Evolutionary conservation across 805 yeast genomes (phyloP), one percentile per base, ranked within the genome.

Genomic region (Yamadazyma philogaea): DNA sequence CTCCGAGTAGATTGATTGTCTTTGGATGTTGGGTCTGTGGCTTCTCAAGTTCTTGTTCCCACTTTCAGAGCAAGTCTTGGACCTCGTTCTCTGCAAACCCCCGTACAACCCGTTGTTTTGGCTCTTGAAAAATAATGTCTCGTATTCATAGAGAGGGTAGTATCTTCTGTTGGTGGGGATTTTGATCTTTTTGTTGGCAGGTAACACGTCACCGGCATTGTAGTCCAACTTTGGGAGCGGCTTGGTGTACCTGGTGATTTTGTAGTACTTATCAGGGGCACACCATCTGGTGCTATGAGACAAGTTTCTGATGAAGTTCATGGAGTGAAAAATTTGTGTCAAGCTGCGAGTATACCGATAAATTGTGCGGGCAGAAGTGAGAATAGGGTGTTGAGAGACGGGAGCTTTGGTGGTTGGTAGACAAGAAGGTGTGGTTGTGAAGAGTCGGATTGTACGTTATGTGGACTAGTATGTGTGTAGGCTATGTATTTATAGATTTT

Each of bases 61-160:
- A 56, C 77, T 72, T 59, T 88, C 96, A 12, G 96, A 79, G 45
- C 90, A 75, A 44, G 79, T 77, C 63, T 87, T 79, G 52, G 96
- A 95, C 49, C 81, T 75, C 50, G 79, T 81, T 39, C 87, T 77
- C 57, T 83, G 84, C 43, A 85, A 78, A 12, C 96, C 99, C 18
- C 98, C 99, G 60, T 78, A 91, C 32, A 93, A 73, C 4, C 98
- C 99, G 39, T 82, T 69, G 61, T 91, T 87, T 52, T 90, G 81
- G 64, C 89, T 84, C 60, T 89, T 89, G 70, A 81, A 91, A 47
- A 79, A 74, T 40, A 70, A 66, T 2, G 96, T 75, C 45, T 85
- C 89, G 63, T 83, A 91, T 34, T 55, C 52, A 48, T 66, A 66
- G 7, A 51, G 48, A 26, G 71, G 71, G 40, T 56, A 54, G 30